phyloP scores from a whole-genome alignment of 106 monocot species.

The Vanilla planifolia region DNA sequence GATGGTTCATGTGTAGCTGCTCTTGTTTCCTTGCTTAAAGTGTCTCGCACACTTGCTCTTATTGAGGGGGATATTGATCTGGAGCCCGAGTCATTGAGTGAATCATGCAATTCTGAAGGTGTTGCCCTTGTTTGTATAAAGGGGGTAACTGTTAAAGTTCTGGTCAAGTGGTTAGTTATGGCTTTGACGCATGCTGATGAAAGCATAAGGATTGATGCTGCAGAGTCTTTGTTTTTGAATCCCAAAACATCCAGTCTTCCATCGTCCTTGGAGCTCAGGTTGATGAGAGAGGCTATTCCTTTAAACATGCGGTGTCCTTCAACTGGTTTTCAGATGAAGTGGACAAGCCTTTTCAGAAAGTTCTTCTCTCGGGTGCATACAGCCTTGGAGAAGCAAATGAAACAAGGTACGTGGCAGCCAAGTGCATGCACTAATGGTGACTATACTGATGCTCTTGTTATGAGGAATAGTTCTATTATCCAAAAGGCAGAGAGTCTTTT shows the following conservation, averaged over 20 bases:
- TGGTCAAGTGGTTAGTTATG: conserved; percentile 61
- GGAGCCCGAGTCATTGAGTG: conserved; percentile 20
- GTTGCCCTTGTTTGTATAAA: conserved; percentile 62
- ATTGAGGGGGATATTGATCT: conserved; percentile 88
- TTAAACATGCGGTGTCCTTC: conserved; percentile 94
- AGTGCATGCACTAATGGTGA: background rate
- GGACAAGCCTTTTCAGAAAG: conserved; percentile 91
- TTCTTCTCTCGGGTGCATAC: conserved; percentile 80
- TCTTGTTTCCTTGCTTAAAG: conserved; percentile 87
- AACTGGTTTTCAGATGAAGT: conserved; percentile 95
- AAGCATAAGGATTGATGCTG: conserved; percentile 77
- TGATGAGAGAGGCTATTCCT: conserved; percentile 82
- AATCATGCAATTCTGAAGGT: conserved; percentile 9
- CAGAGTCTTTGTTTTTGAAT: conserved; percentile 86
- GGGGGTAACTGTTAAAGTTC: conserved; percentile 60
- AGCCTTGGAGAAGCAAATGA: conserved; percentile 83
- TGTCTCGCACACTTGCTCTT: conserved; percentile 72
- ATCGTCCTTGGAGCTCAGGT: conserved; percentile 66
- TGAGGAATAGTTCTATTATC: conserved; percentile 1
- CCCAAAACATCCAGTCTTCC: conserved; percentile 96
- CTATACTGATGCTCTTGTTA: conserved; percentile 4
- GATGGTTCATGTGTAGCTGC: conserved; percentile 75
- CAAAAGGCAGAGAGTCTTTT: conserved; percentile 62
- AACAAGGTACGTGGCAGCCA: conserved; percentile 65
- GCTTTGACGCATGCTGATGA: conserved; percentile 86